Conservation (phyloP, 768 basidiomycete genomes). For the Tulasnella sp. region DNA sequence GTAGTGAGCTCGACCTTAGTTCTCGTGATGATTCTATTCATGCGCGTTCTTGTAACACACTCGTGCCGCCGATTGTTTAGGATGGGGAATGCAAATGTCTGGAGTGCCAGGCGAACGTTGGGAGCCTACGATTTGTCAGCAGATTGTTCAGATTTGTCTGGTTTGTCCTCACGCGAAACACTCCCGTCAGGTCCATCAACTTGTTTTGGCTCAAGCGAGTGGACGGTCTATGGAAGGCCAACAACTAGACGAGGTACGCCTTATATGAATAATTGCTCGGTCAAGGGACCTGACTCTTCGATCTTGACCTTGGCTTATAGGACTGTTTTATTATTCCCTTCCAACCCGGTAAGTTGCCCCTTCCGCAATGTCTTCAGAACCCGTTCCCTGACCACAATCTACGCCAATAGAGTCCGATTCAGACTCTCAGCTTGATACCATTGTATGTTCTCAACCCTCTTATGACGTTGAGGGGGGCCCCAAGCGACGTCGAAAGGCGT, state of each 20-base stretch:
- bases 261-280: neutral
- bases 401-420: neutral
- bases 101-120: no score
- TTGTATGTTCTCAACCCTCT: neutral
- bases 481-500: neutral
- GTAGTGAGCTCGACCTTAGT: no score
- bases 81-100: no score
- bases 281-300: neutral
- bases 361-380: neutral
- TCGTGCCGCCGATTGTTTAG: no score
- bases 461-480: neutral
- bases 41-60: no score
- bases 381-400: neutral
- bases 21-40: no score
- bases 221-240: neutral
- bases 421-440: neutral
- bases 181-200: neutral
- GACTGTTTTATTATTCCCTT: slow-evolving; percentile 4
- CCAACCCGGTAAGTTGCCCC: neutral
- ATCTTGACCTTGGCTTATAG: neutral
- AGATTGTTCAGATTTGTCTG: neutral
- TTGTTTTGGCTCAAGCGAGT: neutral
- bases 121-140: neutral
- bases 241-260: neutral
- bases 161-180: neutral